Base-by-base conservation (phyloP, 257 asterid genomes). In the Leonotis leonurus region DNA sequence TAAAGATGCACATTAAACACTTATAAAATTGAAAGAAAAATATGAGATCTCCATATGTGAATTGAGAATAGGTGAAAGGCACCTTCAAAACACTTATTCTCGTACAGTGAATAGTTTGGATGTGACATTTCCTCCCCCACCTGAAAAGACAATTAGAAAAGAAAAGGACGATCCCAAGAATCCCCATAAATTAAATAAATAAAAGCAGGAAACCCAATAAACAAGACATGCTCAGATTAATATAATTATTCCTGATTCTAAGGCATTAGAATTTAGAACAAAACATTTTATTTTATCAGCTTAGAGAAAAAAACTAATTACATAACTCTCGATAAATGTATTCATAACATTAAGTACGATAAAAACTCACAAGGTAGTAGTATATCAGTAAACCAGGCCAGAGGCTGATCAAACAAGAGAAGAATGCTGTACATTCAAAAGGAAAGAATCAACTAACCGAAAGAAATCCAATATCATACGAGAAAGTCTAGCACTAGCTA, bases 391-490 rank as follows among this genome's bases (percentile, higher is more conserved):
- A 44, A 44, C 1, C 3, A 17, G 8, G 17, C 5, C 56, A 29
- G 69, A n/a, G n/a, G 51, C 4, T 44, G 51, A 14, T 10, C 22
- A 44, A 43, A 16, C n/a, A 43, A 16, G 0, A 40, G 8, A 40
- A 3, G 11, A 36, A 8, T 36, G 43, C 14, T 11, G 16, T 24
- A 26, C 40, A 26, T 43, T 9, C 13, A 17, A 61, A 63, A 60
- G 67, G 55, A 46, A 16, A 20, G 64, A 49, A 69, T 24, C 60
- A 29, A 72, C 60, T 32, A 71, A 76, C 78, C 71, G 56, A 68
- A 68, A 57, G 78, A 49, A 62, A 50, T 13, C 13, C 46, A 45
- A 49, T 20, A 52, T 53, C 40, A 50, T 32, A 48, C 44, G 50
- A 61, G 63, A n/a, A n/a, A 60, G 67, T 54, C 60, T 50, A 60